These are phyloP conservation scores for Trichoderma asperelloides DNA, from an alignment of 495 filamentous ascomycete species.

Conservation along the genomic window DNA sequence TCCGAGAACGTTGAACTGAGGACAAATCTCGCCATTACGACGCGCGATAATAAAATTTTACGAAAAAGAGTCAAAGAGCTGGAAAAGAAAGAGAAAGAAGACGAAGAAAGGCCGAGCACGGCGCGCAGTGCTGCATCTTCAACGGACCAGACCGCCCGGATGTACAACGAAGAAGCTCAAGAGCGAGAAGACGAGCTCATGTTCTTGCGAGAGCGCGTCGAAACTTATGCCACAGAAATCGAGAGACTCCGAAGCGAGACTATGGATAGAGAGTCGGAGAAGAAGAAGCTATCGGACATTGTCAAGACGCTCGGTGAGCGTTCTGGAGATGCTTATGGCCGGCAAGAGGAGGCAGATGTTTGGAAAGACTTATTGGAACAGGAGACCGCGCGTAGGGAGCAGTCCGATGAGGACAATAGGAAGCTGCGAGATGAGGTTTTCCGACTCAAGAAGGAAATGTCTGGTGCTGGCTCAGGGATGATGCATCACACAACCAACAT, in stretches of 20 bases:
- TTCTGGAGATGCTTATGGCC: slow-evolving; percentile 55
- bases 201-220: slow-evolving; percentile 72
- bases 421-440: slow-evolving; percentile 77
- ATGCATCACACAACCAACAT: slow-evolving; percentile 50
- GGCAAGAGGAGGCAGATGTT: slow-evolving; percentile 83
- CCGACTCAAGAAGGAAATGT: slow-evolving; percentile 57
- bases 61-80: slow-evolving; percentile 72
- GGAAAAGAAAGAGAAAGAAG: slow-evolving; percentile 74
- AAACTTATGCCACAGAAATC: slow-evolving; percentile 73
- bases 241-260: slow-evolving; percentile 71
- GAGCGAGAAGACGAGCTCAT: slow-evolving; percentile 78
- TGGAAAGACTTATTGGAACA: slow-evolving; percentile 95
- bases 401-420: slow-evolving; percentile 80
- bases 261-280: slow-evolving; percentile 68
- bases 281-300: slow-evolving; percentile 69
- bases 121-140: slow-evolving; percentile 38
- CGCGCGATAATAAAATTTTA: slow-evolving; percentile 78
- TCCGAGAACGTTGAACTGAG: slow-evolving; percentile 93
- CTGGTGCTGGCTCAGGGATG: slow-evolving; percentile 24
- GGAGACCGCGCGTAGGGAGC: slow-evolving; percentile 81
- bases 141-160: slow-evolving; percentile 35
- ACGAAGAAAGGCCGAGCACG: slow-evolving; percentile 52
- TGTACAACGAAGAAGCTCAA: slow-evolving; percentile 49
- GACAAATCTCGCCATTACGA: slow-evolving; percentile 74
- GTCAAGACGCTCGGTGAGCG: slow-evolving; percentile 62